phyloP scores from a whole-genome alignment of 2,329 filamentous ascomycete species.

The Aspergillus cejpii region DNA sequence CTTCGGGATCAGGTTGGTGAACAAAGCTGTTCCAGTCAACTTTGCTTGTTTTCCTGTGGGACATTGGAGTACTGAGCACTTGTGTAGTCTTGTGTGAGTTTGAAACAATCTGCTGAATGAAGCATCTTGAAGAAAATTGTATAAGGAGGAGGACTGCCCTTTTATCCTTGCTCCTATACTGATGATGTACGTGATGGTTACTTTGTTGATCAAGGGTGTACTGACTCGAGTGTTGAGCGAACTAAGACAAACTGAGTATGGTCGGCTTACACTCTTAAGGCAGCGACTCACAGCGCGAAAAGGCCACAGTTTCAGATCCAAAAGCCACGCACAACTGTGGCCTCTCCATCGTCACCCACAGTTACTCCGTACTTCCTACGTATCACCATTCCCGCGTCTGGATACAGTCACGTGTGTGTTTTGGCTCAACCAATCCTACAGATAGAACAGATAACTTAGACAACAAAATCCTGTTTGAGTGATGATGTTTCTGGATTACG shows the following conservation, averaged over 20 bases:
- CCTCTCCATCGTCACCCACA: conserved; percentile 6
- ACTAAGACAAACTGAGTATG: not conserved
- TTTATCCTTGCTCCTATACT: conserved; percentile 5
- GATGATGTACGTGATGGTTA: conserved; percentile 2
- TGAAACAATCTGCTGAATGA: too few species aligned
- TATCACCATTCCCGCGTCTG: not conserved
- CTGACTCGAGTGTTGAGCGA: not conserved
- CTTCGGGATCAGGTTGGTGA: conserved; percentile 6
- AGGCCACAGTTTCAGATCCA: conserved; percentile 1
- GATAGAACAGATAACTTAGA: not conserved
- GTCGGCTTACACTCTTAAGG: not conserved
- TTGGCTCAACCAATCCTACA: not conserved
- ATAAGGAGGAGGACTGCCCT: not conserved
- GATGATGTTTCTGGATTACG: not conserved
- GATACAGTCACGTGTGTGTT: conserved; percentile 3
- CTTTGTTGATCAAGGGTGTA: not conserved
- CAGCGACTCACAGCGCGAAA: not conserved
- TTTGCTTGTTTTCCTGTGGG: conserved; percentile 2
- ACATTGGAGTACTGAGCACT: not conserved
- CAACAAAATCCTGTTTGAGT: not conserved
- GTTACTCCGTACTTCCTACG: not conserved
- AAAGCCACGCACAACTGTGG: conserved; percentile 4
- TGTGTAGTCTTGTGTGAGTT: too few species aligned
- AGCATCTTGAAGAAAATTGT: not conserved
- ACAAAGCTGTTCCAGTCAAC: conserved; percentile 10